Percentiles rank a stretch among this genome's conserved stretches.
Evolutionary conservation across 2,329 filamentous ascomycete genomes (phyloP).

Genomic region (Ceratocystis harringtonii): DNA sequence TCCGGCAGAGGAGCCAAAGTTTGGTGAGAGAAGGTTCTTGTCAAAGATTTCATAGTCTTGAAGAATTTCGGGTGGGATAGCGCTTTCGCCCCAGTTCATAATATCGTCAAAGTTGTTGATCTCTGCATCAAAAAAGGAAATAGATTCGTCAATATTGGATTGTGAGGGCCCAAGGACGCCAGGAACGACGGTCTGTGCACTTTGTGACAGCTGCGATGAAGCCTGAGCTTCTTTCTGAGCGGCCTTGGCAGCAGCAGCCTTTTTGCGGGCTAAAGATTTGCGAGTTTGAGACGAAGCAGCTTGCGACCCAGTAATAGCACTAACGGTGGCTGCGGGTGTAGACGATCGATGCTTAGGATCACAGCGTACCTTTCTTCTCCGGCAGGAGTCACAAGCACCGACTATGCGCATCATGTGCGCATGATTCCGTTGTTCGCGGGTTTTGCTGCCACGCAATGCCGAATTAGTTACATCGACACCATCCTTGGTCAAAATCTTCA

Average conservation of each 20-base stretch:
- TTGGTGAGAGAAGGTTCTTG: neutral
- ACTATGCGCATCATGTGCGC: constrained; percentile 52
- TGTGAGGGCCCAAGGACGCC: neutral
- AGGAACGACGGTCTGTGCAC: neutral
- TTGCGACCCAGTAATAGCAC: neutral
- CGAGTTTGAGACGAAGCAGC: neutral
- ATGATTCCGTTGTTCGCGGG: constrained; percentile 52
- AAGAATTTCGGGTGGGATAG: neutral
- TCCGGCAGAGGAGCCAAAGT: neutral
- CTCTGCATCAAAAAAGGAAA: neutral
- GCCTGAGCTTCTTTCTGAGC: neutral
- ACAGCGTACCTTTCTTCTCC: constrained; percentile 48
- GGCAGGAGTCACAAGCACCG: constrained; percentile 50
- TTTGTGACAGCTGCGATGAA: neutral
- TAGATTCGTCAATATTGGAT: neutral
- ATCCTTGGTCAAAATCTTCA: constrained; percentile 52
- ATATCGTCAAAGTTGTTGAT: neutral
- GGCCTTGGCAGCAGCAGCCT: neutral
- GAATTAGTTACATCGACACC: constrained; percentile 48
- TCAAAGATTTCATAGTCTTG: neutral
- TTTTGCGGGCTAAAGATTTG: neutral
- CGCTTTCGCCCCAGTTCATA: neutral
- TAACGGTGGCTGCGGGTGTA: constrained; percentile 21
- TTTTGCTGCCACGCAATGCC: constrained; percentile 47
- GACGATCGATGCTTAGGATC: constrained; percentile 40